Conservation (phyloP, 805 yeast genomes). For the Yamadazyma akitaensis region DNA sequence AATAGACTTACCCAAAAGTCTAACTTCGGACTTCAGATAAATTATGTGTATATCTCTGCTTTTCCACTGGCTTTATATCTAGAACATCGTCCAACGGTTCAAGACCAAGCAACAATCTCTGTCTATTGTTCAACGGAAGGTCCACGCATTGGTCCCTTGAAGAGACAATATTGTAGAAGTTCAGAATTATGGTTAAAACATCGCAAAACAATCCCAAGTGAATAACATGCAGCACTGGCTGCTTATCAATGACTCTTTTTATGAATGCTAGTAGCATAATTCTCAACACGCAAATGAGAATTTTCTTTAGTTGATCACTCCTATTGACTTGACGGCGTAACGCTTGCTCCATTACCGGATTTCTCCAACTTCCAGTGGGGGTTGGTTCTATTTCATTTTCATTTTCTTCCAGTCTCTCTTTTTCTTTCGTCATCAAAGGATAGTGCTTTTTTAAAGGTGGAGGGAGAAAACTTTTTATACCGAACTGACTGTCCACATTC, state of each 20-base stretch:
- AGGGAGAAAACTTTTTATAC: slow-evolving; percentile 26
- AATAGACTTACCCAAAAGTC: too few species aligned
- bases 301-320: slow-evolving; percentile 30
- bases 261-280: slow-evolving; percentile 19
- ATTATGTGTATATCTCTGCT: background rate
- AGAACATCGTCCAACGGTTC: slow-evolving; percentile 11
- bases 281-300: slow-evolving; percentile 26
- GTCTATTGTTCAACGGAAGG: slow-evolving; percentile 45
- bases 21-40: too few species aligned
- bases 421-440: background rate
- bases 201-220: background rate
- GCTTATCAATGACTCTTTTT: slow-evolving; percentile 8
- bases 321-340: slow-evolving; percentile 42
- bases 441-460: slow-evolving; percentile 3
- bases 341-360: slow-evolving; percentile 45
- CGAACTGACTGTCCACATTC: slow-evolving; percentile 21
- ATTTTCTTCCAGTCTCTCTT: background rate
- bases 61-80: background rate
- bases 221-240: background rate
- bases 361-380: slow-evolving; percentile 34
- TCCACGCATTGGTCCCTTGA: slow-evolving; percentile 51
- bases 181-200: background rate
- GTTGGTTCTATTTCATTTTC: slow-evolving; percentile 1
- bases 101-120: slow-evolving; percentile 46
- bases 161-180: background rate